Conservation (phyloP, 441 rosid species). For the Pelargonium australe region DNA sequence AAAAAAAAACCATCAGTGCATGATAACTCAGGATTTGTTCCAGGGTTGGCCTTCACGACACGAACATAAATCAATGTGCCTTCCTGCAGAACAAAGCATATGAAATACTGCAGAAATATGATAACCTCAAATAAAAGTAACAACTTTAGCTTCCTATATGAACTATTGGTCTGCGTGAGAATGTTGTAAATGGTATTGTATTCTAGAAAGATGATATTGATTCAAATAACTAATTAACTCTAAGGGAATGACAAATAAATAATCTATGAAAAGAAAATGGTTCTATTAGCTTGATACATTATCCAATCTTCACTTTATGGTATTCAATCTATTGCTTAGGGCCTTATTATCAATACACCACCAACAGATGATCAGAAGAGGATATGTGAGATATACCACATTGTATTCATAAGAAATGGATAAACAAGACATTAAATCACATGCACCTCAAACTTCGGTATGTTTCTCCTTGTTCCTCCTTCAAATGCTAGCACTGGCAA, state of each 20-base stretch:
- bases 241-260: too few species aligned
- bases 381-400: not conserved
- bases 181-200: not conserved
- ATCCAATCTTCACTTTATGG: too few species aligned
- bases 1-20: conserved; percentile 51
- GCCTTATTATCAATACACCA: too few species aligned
- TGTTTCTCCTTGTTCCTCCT: conserved; percentile 78
- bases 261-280: too few species aligned
- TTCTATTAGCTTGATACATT: too few species aligned
- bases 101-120: not conserved
- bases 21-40: conserved; percentile 71
- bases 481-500: conserved; percentile 85
- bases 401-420: not conserved
- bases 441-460: conserved; percentile 72
- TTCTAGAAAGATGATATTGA: not conserved
- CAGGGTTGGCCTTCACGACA: conserved; percentile 74
- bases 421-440: conserved; percentile 10
- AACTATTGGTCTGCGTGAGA: not conserved
- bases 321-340: too few species aligned
- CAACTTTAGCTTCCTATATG: not conserved
- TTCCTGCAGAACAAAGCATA: conserved; percentile 38
- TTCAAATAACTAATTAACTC: not conserved
- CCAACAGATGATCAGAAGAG: too few species aligned
- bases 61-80: conserved; percentile 72
- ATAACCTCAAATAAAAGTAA: not conserved